Base-by-base conservation (phyloP, 768 basidiomycete species). In the Phylloporus arenicola region DNA sequence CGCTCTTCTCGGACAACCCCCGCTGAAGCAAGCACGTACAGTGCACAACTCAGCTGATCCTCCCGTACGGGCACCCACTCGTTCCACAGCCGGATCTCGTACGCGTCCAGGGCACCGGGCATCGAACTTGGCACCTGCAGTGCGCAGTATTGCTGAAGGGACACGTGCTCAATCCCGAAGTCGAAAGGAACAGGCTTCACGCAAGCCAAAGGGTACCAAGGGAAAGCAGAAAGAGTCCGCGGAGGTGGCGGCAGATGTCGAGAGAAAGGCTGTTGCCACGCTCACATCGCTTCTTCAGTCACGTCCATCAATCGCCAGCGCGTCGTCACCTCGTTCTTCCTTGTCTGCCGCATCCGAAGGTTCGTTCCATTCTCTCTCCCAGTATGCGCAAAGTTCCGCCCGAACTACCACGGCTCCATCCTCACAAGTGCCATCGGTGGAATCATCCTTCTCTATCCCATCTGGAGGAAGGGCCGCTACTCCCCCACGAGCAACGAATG, bases 261-360 rank as follows among this genome's bases (percentile, higher is more conserved):
- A 88, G 64, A 85, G 89, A 78, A 86, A 89, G 65, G 88, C 88
- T 35, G 88, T 88, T 7, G 86, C 84, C 24, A 86, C 88, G 9
- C 72, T 91, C 56, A 89, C 88, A 0, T 82, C 82, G 11, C 73
- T 90, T 48, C 72, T 86, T 51, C 78, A 84, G 52, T 77, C 84
- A 50, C 74, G 81, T 43, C 81, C 83, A 17, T 81, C 82, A 10
- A 78, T 82, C 13, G 71, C 75, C 25, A 81, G 80, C 63, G 77
- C 75, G 40, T 77, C 81, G 24, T 87, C 85, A 6, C 86, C 87
- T 44, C 78, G 85, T 50, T 86, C 84, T 7, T 87, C 83, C 57
- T 70, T 86, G 55, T 77, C 76, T 13, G 82, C 83, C 50, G 83
- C 78, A 37, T 86, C 84, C 41, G 86, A 88, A 17, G 78, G 81